phyloP scores from a whole-genome alignment of 2,329 filamentous ascomycete species.

The Colletotrichum graminicola region DNA sequence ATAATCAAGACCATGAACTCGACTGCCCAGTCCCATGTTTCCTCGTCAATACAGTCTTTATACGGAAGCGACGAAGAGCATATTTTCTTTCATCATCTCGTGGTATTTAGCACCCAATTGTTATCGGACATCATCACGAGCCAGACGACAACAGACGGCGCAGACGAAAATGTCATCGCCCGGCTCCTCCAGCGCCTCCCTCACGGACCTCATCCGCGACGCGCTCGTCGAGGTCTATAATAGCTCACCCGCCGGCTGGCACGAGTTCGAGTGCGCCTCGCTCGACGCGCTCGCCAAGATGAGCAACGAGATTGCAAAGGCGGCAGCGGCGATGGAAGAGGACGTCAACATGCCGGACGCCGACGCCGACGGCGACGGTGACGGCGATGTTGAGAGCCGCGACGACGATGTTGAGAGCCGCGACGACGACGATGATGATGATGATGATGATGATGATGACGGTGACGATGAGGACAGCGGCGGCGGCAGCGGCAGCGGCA shows the following conservation, averaged over 20 bases:
- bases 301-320: background rate
- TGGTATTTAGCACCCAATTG: background rate
- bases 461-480: too few relatives aligned
- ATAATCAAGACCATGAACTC: background rate
- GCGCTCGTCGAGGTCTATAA: background rate
- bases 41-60: background rate
- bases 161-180: background rate
- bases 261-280: constrained; percentile 4
- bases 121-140: background rate
- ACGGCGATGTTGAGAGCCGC: background rate
- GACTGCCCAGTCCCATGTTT: background rate
- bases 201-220: background rate
- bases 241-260: background rate
- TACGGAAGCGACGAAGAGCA: background rate
- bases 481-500: background rate
- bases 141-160: background rate
- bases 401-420: background rate
- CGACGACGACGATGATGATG: background rate
- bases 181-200: background rate
- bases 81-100: background rate
- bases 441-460: background rate
- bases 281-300: constrained; percentile 1
- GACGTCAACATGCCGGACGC: background rate
- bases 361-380: background rate
- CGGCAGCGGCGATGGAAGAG: background rate